Conservation (phyloP, 73 alveolate genomes). For the Stentor roeselii region DNA sequence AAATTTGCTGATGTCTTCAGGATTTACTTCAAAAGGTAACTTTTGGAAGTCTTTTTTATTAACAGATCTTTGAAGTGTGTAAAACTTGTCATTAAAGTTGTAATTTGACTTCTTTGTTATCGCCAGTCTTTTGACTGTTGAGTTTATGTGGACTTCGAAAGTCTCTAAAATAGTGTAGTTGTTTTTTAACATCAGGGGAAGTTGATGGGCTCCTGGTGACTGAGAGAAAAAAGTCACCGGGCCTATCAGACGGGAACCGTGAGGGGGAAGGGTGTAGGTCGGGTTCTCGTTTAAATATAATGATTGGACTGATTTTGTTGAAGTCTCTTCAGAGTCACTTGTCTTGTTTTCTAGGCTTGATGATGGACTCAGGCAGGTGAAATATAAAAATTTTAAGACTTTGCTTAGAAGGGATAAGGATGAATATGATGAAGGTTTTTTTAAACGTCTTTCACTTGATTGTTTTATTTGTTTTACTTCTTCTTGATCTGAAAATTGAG, state of each 20-base stretch:
- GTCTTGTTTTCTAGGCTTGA: too few relatives aligned
- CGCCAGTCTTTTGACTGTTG: background rate
- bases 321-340: too few relatives aligned
- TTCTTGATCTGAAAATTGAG: too few relatives aligned
- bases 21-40: background rate
- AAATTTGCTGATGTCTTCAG: background rate
- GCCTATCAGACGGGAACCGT: background rate
- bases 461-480: too few relatives aligned
- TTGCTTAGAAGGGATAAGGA: too few relatives aligned
- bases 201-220: background rate
- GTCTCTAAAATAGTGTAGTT: background rate
- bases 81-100: too few relatives aligned
- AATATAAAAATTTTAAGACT: too few relatives aligned
- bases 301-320: background rate
- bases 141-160: background rate
- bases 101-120: background rate
- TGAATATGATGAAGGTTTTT: too few relatives aligned
- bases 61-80: background rate
- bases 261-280: background rate
- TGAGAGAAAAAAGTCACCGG: background rate
- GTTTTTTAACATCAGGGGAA: background rate
- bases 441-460: too few relatives aligned
- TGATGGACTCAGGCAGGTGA: too few relatives aligned
- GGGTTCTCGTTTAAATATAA: background rate
- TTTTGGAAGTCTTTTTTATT: background rate